Conservation (phyloP, 148 eudicot species). For the Camellia japonica region DNA sequence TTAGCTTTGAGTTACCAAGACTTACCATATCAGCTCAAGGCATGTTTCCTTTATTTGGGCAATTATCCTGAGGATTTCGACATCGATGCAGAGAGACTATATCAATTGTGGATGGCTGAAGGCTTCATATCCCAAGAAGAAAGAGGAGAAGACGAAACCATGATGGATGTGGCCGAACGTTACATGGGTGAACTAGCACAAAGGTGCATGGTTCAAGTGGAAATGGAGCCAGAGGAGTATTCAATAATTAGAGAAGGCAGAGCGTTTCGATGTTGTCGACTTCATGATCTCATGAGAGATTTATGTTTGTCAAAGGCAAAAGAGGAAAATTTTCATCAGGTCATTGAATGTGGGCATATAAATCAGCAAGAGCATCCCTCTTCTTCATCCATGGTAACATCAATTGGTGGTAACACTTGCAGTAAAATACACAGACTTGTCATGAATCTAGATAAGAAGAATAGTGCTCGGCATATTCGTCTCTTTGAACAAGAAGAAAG, state of each 20-base stretch:
- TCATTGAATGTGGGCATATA: background rate
- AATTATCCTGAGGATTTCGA: conserved; percentile 23
- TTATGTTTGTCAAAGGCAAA: conserved; percentile 17
- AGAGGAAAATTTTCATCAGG: conserved; percentile 22
- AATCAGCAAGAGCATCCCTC: background rate
- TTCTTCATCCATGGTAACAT: background rate
- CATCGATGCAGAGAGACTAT: conserved; percentile 24
- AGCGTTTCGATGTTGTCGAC: conserved; percentile 18
- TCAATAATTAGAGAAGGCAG: background rate
- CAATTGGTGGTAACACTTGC: background rate
- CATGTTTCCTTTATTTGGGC: conserved; percentile 38
- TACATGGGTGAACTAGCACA: conserved; percentile 32
- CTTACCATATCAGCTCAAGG: conserved; percentile 29
- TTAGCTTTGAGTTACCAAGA: conserved; percentile 25
- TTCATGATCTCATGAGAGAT: conserved; percentile 29
- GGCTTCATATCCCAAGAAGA: conserved; percentile 15
- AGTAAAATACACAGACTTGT: conserved; percentile 10
- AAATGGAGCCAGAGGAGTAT: background rate
- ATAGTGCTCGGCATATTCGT: background rate
- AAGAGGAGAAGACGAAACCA: background rate
- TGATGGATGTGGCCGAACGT: conserved; percentile 23
- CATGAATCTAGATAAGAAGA: background rate
- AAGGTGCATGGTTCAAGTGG: conserved; percentile 33
- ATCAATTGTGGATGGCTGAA: conserved; percentile 35
- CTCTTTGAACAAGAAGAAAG: background rate